phyloP scores from a whole-genome alignment of 208 protist genomes.

The Porcisia hertigi region DNA sequence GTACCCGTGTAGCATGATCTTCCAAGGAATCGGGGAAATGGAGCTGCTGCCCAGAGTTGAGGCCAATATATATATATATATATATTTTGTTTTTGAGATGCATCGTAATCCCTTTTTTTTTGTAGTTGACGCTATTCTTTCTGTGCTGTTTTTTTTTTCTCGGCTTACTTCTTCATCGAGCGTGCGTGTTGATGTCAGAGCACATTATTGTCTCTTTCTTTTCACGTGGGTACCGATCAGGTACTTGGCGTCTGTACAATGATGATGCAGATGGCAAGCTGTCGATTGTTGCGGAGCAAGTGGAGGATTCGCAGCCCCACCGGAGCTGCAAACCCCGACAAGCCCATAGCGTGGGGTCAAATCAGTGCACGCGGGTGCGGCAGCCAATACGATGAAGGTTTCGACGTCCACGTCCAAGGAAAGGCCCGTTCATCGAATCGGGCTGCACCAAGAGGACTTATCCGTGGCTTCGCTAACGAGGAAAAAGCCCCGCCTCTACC shows the following conservation, averaged over 20 bases:
- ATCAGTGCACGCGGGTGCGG: constrained; percentile 30
- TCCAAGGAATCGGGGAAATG: background rate
- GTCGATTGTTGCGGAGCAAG: constrained; percentile 3
- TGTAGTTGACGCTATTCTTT: too few relatives aligned
- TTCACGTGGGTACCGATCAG: background rate
- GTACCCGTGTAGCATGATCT: background rate
- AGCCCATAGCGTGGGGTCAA: constrained; percentile 26
- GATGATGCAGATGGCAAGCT: background rate
- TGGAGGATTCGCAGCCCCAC: constrained; percentile 7
- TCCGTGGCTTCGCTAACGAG: constrained; percentile 34
- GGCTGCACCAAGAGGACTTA: constrained; percentile 23
- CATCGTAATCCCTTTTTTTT: background rate
- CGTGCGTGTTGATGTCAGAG: background rate
- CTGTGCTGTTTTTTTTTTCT: background rate
- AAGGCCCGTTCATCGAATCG: constrained; percentile 19
- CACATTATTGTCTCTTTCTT: background rate
- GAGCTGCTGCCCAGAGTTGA: background rate
- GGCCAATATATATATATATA: too few relatives aligned
- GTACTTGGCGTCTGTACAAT: background rate
- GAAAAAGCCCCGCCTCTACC: constrained; percentile 22
- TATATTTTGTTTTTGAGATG: background rate
- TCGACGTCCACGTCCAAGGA: constrained; percentile 9
- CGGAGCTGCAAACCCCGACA: background rate
- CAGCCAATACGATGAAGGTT: constrained; percentile 27
- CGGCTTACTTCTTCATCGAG: background rate